Evolutionary conservation across 2,329 filamentous ascomycete species (phyloP).

Genomic region (Delphinella strobiligena): DNA sequence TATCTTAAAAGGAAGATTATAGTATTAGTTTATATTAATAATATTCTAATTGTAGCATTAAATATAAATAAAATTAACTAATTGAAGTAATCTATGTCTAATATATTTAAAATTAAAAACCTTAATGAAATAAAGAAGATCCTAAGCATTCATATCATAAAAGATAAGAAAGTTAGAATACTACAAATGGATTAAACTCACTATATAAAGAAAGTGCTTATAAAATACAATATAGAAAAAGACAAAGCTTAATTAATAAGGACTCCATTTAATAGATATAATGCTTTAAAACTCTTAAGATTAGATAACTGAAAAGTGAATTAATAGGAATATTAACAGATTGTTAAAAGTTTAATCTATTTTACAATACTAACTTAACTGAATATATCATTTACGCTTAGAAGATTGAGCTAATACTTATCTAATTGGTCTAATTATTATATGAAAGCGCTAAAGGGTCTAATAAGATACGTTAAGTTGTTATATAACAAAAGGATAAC

Average conservation of each 20-base stretch:
- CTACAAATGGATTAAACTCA: background rate
- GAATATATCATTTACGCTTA: background rate
- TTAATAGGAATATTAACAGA: background rate
- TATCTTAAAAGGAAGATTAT: no score
- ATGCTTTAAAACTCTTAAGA: background rate
- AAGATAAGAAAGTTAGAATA: background rate
- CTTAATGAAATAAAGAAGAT: slow-evolving; percentile 2
- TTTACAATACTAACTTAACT: background rate
- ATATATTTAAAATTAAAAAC: slow-evolving; percentile 2
- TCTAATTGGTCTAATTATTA: no score
- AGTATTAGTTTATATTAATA: slow-evolving; percentile 1
- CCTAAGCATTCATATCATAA: background rate
- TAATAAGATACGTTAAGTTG: no score
- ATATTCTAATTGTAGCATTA: background rate
- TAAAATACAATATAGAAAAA: background rate
- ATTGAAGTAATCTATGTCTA: background rate
- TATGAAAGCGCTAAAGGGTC: no score
- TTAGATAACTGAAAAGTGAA: background rate
- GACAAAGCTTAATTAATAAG: slow-evolving; percentile 2
- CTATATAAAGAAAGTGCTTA: slow-evolving; percentile 1
- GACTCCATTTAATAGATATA: slow-evolving; percentile 1
- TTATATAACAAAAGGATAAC: no score
- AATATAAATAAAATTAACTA: slow-evolving; percentile 1
- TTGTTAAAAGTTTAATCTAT: background rate
- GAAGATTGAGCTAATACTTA: no score